Evolutionary conservation across 108 stramenopile genomes (phyloP).

Genomic region (Parietichytrium sp.): DNA sequence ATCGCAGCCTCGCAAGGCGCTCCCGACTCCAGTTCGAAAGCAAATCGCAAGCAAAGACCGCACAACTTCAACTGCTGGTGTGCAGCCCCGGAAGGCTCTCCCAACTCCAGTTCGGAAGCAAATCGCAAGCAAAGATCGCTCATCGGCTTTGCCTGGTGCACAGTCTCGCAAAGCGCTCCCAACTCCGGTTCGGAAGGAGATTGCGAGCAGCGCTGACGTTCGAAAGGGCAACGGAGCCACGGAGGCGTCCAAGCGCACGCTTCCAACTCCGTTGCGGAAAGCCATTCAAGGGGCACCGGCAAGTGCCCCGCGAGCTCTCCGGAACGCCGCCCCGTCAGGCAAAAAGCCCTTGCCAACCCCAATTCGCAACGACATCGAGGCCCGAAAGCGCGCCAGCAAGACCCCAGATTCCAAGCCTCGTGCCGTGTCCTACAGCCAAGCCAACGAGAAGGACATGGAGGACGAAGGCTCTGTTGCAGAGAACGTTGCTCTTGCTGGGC

Average conservation of each 20-base stretch:
- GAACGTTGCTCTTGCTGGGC: too few species aligned
- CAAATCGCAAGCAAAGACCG: neutral
- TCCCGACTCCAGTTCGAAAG: slow-evolving; percentile 19
- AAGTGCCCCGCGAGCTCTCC: neutral
- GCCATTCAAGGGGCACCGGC: neutral
- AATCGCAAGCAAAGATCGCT: neutral
- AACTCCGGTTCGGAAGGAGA: neutral
- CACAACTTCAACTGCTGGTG: neutral
- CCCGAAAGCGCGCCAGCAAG: neutral
- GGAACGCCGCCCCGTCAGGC: too few species aligned
- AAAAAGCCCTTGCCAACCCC: slow-evolving; percentile 7
- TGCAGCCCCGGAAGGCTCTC: neutral
- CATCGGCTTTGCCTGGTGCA: neutral
- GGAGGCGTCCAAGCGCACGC: neutral
- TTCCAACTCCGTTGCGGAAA: neutral
- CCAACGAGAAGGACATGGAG: too few species aligned
- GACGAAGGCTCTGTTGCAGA: too few species aligned
- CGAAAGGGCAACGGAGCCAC: too few species aligned
- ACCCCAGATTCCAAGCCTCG: too few species aligned
- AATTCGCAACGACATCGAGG: neutral
- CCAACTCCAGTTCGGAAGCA: slow-evolving; percentile 11
- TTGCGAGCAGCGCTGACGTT: too few species aligned
- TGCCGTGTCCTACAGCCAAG: too few species aligned
- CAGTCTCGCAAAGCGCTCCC: neutral
- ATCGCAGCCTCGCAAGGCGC: neutral